Percentiles rank a stretch among this genome's conserved stretches.
phyloP scores from a whole-genome alignment of 2,329 filamentous ascomycete genomes.

The Hypoxylon sp. region DNA sequence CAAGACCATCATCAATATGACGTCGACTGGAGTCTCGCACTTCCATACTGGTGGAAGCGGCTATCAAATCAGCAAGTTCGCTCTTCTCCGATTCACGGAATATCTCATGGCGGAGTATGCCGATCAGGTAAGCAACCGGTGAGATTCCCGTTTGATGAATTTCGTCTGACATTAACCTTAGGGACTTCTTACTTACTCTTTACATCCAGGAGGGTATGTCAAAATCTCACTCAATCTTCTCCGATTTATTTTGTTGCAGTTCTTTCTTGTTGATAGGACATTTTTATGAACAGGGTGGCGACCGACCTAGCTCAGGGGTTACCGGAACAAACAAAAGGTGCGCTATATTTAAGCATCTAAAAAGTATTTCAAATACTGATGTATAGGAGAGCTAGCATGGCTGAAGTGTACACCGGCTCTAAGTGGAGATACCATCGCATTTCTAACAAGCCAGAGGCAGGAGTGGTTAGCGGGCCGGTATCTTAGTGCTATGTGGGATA shows the following conservation, averaged over 20 bases:
- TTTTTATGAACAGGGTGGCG: constrained; percentile 35
- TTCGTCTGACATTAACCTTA: constrained; percentile 52
- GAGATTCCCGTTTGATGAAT: constrained; percentile 56
- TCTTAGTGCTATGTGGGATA: constrained; percentile 63
- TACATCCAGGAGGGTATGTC: constrained; percentile 45
- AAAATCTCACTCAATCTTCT: neutral
- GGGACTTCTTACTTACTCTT: constrained; percentile 45
- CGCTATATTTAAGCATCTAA: constrained; percentile 15
- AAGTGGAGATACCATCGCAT: constrained; percentile 61
- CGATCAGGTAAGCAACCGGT: constrained; percentile 58
- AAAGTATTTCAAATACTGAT: neutral
- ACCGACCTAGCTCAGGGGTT: constrained; percentile 52
- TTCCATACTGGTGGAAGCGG: constrained; percentile 55
- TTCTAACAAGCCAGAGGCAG: constrained; percentile 58
- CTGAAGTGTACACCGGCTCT: constrained; percentile 55
- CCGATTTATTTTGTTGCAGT: neutral
- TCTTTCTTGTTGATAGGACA: neutral
- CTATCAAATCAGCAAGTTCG: constrained; percentile 66
- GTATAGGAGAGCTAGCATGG: constrained; percentile 53
- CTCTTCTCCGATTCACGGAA: constrained; percentile 65
- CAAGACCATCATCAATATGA: constrained; percentile 64
- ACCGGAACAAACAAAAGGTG: constrained; percentile 50
- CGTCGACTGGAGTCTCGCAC: constrained; percentile 60
- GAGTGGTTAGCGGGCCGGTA: constrained; percentile 64
- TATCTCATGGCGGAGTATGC: constrained; percentile 63